Base-by-base conservation (phyloP, 108 stramenopile species). In the Cyclotella sp. region DNA sequence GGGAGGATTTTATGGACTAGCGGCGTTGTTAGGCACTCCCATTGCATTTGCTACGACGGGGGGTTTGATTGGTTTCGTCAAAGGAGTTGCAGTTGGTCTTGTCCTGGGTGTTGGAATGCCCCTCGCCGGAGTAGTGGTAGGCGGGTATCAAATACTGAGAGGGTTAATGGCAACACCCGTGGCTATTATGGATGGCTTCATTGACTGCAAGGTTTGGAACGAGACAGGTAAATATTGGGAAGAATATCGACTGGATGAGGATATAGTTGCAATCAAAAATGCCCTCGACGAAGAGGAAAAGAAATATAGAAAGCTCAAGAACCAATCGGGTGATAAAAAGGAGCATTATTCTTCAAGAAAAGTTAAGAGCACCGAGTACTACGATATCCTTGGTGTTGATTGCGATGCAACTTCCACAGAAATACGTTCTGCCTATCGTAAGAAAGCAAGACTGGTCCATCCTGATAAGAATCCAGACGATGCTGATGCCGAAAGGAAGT, bases 381-480 rank as follows among this genome's bases (percentile, higher is more conserved):
- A 86, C 47, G 85, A 86, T 53, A 30, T 79, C 5, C 68, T 86
- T 5, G 82, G 75, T 0, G 51, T 86, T 4, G 18, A 44, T 13
- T 19, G 70, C 1, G 59, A 79, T 63, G 82, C 85, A 16, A 52
- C 85, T 9, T 40, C 78, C 21, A 22, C 59, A 78, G 84, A 84
- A 43, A 90, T 92, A 61, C 73, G 85, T 58, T 71, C 81, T 21
- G 90, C 91, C 5, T 92, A 88, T 54, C 84, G 90, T 15, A 84
- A 75, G 5, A 82, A 68, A 39, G 87, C 91, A 43, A 63, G 76
- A 54, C 49, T 55, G 6, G 81, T 91, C 6, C 93, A 94, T 63
- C 91, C 93, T 1, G 93, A 94, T 63, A 92, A 92, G 77, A 90
- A 90, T 40, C 71, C 79, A 15, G 68, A 82, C 51, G 70, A 83